Evolutionary conservation across 1,284 basidiomycete species (phyloP).

Genomic region (Xerocomus alliaceus): DNA sequence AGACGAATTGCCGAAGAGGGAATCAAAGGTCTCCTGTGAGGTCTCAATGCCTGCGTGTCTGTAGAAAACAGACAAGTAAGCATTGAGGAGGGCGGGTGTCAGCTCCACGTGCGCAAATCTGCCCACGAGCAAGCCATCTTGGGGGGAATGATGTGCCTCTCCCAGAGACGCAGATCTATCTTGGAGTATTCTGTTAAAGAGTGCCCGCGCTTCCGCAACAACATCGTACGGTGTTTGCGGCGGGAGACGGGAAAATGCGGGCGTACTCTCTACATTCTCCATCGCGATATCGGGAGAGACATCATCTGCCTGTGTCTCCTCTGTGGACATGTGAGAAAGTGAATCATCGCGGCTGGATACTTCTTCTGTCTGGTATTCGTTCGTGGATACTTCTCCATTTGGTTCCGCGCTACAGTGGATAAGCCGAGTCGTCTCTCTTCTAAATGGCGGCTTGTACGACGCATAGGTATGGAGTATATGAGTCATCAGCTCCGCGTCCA

Average conservation of each 20-base stretch:
- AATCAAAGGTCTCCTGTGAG: constrained; percentile 55
- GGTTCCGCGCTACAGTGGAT: constrained; percentile 30
- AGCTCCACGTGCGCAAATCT: constrained; percentile 68
- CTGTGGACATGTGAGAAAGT: not conserved
- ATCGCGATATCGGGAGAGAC: not conserved
- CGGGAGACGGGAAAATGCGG: constrained; percentile 64
- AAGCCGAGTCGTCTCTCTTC: constrained; percentile 52
- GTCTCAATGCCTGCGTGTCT: constrained; percentile 61
- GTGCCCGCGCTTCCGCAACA: constrained; percentile 69
- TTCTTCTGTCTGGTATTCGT: constrained; percentile 2
- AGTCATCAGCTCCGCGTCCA: constrained; percentile 80
- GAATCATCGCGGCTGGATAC: not conserved
- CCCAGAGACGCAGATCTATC: constrained; percentile 44
- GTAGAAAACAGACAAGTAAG: constrained; percentile 84
- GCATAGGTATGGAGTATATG: constrained; percentile 92
- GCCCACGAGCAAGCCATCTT: constrained; percentile 17
- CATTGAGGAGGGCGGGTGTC: constrained; percentile 74
- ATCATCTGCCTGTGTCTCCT: not conserved
- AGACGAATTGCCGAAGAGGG: constrained; percentile 46
- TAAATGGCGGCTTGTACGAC: constrained; percentile 76
- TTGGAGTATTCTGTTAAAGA: constrained; percentile 75
- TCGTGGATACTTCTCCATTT: constrained; percentile 15
- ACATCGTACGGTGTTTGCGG: constrained; percentile 81
- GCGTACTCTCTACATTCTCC: constrained; percentile 10
- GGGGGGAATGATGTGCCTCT: not conserved